Conservation (phyloP, 192 early-diverging fungal species). For the Kickxella alabastrina region DNA sequence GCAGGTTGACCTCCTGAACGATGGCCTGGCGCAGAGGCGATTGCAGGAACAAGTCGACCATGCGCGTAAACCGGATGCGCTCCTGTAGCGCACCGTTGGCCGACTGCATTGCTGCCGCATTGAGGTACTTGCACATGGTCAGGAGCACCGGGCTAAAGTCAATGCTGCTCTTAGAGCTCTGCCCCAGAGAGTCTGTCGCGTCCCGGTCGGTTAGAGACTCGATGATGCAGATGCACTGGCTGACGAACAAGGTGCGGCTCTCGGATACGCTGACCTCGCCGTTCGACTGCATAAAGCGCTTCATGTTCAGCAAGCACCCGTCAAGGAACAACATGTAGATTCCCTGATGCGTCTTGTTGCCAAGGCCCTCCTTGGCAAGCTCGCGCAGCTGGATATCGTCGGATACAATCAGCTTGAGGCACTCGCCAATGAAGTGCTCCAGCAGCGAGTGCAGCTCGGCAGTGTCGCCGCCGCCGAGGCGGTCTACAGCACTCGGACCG, state of each 20-base stretch:
- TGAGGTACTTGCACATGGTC: constrained; percentile 47
- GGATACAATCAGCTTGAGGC: constrained; percentile 47
- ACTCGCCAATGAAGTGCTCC: constrained; percentile 53
- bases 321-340: constrained; percentile 52
- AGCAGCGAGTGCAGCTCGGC: constrained; percentile 49
- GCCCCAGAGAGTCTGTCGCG: constrained; percentile 35
- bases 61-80: constrained; percentile 42
- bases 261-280: constrained; percentile 52
- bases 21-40: constrained; percentile 46
- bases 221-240: constrained; percentile 51
- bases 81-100: constrained; percentile 42
- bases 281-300: constrained; percentile 45
- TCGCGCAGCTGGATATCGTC: constrained; percentile 53
- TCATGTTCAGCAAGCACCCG: constrained; percentile 44
- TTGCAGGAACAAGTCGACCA: constrained; percentile 47
- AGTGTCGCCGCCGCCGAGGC: constrained; percentile 39
- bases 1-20: constrained; percentile 49
- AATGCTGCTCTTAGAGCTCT: constrained; percentile 44
- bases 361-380: constrained; percentile 48
- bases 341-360: constrained; percentile 51
- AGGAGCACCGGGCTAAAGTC: constrained; percentile 49
- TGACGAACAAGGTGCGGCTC: constrained; percentile 52
- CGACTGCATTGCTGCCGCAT: constrained; percentile 33
- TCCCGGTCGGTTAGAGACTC: constrained; percentile 46
- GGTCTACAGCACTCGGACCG: constrained; percentile 20